Evolutionary conservation across 2,329 filamentous ascomycete species (phyloP), one percentile per base, ranked within the genome.

Genomic region (Verticillium alfalfae): DNA sequence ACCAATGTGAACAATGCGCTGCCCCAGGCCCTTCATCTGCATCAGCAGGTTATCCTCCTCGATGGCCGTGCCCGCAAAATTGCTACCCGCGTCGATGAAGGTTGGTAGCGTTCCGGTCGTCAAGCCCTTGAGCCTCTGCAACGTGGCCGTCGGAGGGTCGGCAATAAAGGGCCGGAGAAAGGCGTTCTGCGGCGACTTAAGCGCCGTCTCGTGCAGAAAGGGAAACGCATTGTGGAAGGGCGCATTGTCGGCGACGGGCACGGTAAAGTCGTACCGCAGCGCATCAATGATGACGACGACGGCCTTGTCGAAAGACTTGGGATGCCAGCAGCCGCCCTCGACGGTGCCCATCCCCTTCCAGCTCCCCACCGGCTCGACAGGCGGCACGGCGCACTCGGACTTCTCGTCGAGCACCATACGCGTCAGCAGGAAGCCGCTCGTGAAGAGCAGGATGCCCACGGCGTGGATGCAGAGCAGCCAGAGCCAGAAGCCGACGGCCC

Each of bases 31-130:
- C 74, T 81, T 72, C 79, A 90, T 73, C 75, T 96, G 75, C 82
- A 88, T 77, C 77, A 90, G 70, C 77, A 88, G 67, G 78, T 96
- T 80, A 73, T 99, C 95, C 79, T 99, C 95, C 62, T 97, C 93
- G 68, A 99, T 97, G 6, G 92, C 92, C 3, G 91, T 96, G 2
- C 95, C 95, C 0, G 92, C 93, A 75, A 99, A 99, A 75, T 94
- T 99, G 65, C 92, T 96, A 0, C 95, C 95, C 12, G 92, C 86
- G 72, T 99, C 95, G 60, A 98, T 84, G 71, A 99, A 97, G 0
- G 94, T 97, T 1, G 95, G 95, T 60, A 99, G 78, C 1, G 95
- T 98, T 4, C 95, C 95, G 0, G 95, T 99, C 18, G 93, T 99
- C 66, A 99, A 76, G 3, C 94, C 95, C 78, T 98, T 98, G 66